Percentiles rank a stretch among this genome's conserved stretches.
Conservation (phyloP, 23 red algal species). For the Pyropia yezoensis region DNA sequence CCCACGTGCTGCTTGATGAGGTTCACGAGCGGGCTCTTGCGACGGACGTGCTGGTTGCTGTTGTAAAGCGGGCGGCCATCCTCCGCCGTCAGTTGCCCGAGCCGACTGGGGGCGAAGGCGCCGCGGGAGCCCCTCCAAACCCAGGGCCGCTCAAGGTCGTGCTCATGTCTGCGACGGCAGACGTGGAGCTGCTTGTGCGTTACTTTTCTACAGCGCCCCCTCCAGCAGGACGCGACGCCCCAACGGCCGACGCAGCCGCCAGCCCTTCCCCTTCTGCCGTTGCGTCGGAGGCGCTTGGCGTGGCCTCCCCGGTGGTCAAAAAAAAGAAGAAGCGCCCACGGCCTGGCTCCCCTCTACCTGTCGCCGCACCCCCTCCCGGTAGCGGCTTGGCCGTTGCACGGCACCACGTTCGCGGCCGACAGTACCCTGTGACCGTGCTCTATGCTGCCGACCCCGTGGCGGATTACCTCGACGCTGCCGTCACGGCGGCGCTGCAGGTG, state of each 20-base stretch:
- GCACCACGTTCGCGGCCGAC: slow-evolving; percentile 43
- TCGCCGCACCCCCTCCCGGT: slow-evolving; percentile 2
- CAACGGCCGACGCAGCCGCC: too few relatives aligned
- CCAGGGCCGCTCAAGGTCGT: slow-evolving; percentile 52
- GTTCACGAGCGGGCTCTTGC: slow-evolving; percentile 87
- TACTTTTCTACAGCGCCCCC: slow-evolving; percentile 26
- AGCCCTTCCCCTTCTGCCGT: too few relatives aligned
- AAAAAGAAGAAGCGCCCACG: too few relatives aligned
- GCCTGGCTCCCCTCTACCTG: too few relatives aligned
- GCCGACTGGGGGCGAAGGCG: neutral
- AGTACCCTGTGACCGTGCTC: slow-evolving; percentile 49
- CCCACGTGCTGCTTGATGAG: slow-evolving; percentile 82
- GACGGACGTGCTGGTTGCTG: slow-evolving; percentile 81
- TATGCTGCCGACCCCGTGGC: slow-evolving; percentile 46
- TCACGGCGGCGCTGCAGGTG: slow-evolving; percentile 60
- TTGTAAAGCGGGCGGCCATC: slow-evolving; percentile 40
- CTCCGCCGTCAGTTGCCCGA: neutral
- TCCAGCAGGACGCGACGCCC: too few relatives aligned
- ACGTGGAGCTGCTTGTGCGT: slow-evolving; percentile 43
- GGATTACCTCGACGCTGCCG: slow-evolving; percentile 80
- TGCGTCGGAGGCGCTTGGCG: too few relatives aligned
- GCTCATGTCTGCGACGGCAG: slow-evolving; percentile 79
- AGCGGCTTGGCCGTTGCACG: slow-evolving; percentile 20
- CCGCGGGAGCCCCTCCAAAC: neutral
- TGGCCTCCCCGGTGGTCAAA: too few relatives aligned